Base-by-base conservation (phyloP, 768 basidiomycete species). In the Xanthoconium stramineum region DNA sequence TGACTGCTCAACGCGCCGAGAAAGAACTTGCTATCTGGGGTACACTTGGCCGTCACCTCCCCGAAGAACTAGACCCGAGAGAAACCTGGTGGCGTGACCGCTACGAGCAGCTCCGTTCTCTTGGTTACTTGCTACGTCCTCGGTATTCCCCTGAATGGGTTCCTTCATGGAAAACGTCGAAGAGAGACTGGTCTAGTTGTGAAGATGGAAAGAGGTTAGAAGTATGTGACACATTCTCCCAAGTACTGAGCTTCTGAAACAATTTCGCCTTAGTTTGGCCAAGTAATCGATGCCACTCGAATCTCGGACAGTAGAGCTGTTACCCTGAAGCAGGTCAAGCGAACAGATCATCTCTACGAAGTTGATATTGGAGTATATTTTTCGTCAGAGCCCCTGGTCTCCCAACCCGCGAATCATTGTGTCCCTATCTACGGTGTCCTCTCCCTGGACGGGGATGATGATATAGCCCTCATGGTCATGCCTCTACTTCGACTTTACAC, bases 401-500 rank as follows among this genome's bases (percentile, higher is more conserved):
- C 46, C 1, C 14, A 52, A 11, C 48, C 55, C 1, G 53, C 19
- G 17, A 79, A 76, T 43, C 71, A 75, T 48, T 76, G 72, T 33
- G 60, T 74, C 1, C 74, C 70, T 1, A 40, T 75, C 17, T 47
- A 65, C n/a, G 72, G 72, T 11, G 33, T 58, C 15, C 14, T 12
- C 46, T 13, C 33, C 14, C 28, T 43, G 42, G 24, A 29, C 13
- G 12, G 6, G 6, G 42, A 43, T 5, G 24, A 43, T 12, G 42
- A 43, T 15, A 14, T 17, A 14, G 8, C 15, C 13, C 28, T 43
- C 24, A 28, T 43, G 24, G 42, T 43, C 13, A 43, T 29, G 42
- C 42, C 42, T 24, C 20, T 43, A 28, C 24, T 43, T 7, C 42
- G 42, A 43, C 42, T 9, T 43, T 43, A 43, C 28, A 29, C 5